phyloP scores from a whole-genome alignment of 1,284 basidiomycete species.

The Lentinus polychrous region DNA sequence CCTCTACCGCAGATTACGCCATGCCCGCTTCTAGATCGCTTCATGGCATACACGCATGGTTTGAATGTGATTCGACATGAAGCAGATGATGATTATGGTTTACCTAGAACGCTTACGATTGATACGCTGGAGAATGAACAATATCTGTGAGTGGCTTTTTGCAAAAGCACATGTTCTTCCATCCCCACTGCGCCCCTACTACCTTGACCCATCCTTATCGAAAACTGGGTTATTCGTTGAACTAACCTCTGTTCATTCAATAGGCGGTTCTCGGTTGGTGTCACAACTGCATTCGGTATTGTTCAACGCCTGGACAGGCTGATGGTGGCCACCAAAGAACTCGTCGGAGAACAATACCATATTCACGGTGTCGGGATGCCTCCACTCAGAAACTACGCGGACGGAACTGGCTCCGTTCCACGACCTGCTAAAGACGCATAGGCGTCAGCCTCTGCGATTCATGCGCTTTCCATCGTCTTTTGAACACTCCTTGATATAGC shows the following conservation, averaged over 20 bases:
- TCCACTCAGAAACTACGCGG: conserved; percentile 1
- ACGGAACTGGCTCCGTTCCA: neutral
- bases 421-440: conserved; percentile 14
- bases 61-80: conserved; percentile 59
- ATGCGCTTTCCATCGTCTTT: too few species aligned
- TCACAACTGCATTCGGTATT: conserved; percentile 62
- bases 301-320: conserved; percentile 62
- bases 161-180: neutral
- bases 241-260: neutral
- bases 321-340: conserved; percentile 72
- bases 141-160: conserved; percentile 45
- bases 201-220: too few species aligned
- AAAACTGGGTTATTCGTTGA: neutral
- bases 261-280: conserved; percentile 72
- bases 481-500: too few species aligned
- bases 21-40: conserved; percentile 73
- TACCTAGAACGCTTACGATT: conserved; percentile 56
- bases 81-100: conserved; percentile 61
- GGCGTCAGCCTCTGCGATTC: neutral
- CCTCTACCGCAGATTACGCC: conserved; percentile 85
- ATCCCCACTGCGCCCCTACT: too few species aligned
- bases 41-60: conserved; percentile 55
- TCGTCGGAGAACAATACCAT: conserved; percentile 78
- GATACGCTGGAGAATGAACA: conserved; percentile 65
- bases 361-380: conserved; percentile 57